Evolutionary conservation across 139 green algal genomes (phyloP).

Genomic region (Ettlia oleoabundans): DNA sequence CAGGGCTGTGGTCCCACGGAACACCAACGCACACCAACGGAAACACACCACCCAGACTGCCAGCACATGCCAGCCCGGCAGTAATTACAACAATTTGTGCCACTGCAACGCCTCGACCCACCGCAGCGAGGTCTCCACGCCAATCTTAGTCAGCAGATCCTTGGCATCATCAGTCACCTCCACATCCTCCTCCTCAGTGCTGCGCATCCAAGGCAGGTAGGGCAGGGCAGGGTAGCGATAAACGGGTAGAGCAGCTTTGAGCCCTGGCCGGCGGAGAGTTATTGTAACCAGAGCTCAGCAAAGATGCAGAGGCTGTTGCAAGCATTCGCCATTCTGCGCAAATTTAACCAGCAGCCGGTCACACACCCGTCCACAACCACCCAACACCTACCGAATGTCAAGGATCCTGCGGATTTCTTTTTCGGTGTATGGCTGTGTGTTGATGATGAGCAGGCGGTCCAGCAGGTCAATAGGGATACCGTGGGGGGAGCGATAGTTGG

Average conservation of each 20-base stretch:
- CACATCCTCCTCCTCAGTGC: slow-evolving; percentile 80
- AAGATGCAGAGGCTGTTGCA: too few species aligned
- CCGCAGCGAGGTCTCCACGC: slow-evolving; percentile 90
- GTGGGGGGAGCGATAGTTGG: slow-evolving; percentile 93
- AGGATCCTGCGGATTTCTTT: slow-evolving; percentile 94
- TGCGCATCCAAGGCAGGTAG: not conserved
- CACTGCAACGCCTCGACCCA: not conserved
- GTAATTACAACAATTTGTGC: not conserved
- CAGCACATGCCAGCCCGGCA: too few species aligned
- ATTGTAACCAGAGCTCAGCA: too few species aligned
- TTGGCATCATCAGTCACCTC: slow-evolving; percentile 85
- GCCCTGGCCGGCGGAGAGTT: too few species aligned
- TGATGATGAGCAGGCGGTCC: slow-evolving; percentile 98
- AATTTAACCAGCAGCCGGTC: too few species aligned
- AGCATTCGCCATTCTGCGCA: too few species aligned
- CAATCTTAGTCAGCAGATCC: slow-evolving; percentile 98
- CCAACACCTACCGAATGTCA: slow-evolving; percentile 89
- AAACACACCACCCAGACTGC: too few species aligned
- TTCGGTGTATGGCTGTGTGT: slow-evolving; percentile 93
- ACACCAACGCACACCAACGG: too few species aligned
- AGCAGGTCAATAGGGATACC: slow-evolving; percentile 99
- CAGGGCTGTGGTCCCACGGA: too few species aligned
- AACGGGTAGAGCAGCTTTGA: not conserved
- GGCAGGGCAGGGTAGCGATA: not conserved
- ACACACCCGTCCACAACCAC: too few species aligned